Base-by-base conservation (phyloP, 1,139 yeast genomes). In the Lodderomyces theae region DNA sequence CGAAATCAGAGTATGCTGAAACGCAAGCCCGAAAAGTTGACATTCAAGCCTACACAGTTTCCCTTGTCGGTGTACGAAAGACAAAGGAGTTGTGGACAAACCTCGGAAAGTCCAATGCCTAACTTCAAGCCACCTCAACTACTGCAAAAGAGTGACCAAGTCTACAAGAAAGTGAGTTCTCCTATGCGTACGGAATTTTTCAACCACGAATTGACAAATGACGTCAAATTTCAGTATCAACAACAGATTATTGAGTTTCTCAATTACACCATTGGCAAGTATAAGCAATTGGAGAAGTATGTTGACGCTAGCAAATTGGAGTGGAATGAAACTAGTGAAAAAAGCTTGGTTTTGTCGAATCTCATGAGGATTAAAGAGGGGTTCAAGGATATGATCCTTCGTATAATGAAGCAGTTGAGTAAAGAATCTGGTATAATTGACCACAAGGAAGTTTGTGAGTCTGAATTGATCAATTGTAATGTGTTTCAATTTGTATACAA, bases 401-500 rank as follows among this genome's bases (percentile, higher is more conserved):
- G 37, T 7, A 36, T 48, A 13, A 30, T 47, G 19, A 40, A 40
- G 29, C 41, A 37, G n/a, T 41, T 47, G 34, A 42, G 34, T 12
- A 30, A 28, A 6, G 18, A 38, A 13, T 37, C 45, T 26, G 43
- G 44, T 12, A 35, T 41, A 10, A 25, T 37, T 24, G 22, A 26
- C 10, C 37, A 34, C 12, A 22, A 29, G 19, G 21, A 41, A 22
- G 16, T 31, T 22, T 35, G 35, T 22, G 44, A 42, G 13, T 47
- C 42, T 2, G 42, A 43, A 12, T 39, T 44, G 18, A 32, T 44
- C 5, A 41, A 40, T 9, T 33, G 42, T 22, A 47, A 51, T 42
- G 40, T 54, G 7, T 46, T 51, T 12, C 53, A 51, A 37, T 41
- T 56, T 42, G 55, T 55, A 3, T 47, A 51, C 37, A 49, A 50